These are phyloP conservation scores for Aspergillus asperescens DNA, from an alignment of 495 filamentous ascomycete species.

Conservation along the genomic window DNA sequence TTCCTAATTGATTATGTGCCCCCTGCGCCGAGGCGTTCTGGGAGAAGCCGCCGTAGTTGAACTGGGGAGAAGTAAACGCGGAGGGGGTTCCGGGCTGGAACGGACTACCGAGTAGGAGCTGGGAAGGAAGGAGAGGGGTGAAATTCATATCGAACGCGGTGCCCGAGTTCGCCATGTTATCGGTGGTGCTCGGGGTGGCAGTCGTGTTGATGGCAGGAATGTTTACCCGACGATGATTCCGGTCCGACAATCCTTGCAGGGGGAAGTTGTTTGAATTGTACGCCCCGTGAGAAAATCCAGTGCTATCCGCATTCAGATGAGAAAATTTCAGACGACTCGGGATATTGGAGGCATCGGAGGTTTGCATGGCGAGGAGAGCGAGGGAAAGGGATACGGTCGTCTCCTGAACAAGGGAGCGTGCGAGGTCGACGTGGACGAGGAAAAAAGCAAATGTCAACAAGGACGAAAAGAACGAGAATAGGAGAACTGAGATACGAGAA, in stretches of 20 bases:
- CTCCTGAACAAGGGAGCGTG: slow-evolving; percentile 60
- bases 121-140: slow-evolving; percentile 88
- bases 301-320: slow-evolving; percentile 59
- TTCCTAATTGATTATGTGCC: slow-evolving; percentile 51
- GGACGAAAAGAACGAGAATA: slow-evolving; percentile 20
- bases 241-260: slow-evolving; percentile 67
- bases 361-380: slow-evolving; percentile 70
- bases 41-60: slow-evolving; percentile 73
- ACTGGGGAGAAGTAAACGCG: slow-evolving; percentile 85
- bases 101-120: slow-evolving; percentile 89
- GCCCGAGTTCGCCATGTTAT: slow-evolving; percentile 80
- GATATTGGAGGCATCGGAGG: slow-evolving; percentile 58
- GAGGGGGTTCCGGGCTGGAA: slow-evolving; percentile 93
- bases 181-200: slow-evolving; percentile 49
- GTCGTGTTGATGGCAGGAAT: slow-evolving; percentile 90
- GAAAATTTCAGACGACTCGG: slow-evolving; percentile 63
- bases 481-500: slow-evolving; percentile 24
- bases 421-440: slow-evolving; percentile 55
- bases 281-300: slow-evolving; percentile 86
- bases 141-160: slow-evolving; percentile 97
- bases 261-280: slow-evolving; percentile 73
- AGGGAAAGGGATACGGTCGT: slow-evolving; percentile 63
- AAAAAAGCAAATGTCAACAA: slow-evolving; percentile 14
- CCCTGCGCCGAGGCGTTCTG: slow-evolving; percentile 58
- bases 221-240: slow-evolving; percentile 76